Evolutionary conservation across 2,329 filamentous ascomycete species (phyloP), one percentile per base, ranked within the genome.

Genomic region (Trichoderma brevicompactum): DNA sequence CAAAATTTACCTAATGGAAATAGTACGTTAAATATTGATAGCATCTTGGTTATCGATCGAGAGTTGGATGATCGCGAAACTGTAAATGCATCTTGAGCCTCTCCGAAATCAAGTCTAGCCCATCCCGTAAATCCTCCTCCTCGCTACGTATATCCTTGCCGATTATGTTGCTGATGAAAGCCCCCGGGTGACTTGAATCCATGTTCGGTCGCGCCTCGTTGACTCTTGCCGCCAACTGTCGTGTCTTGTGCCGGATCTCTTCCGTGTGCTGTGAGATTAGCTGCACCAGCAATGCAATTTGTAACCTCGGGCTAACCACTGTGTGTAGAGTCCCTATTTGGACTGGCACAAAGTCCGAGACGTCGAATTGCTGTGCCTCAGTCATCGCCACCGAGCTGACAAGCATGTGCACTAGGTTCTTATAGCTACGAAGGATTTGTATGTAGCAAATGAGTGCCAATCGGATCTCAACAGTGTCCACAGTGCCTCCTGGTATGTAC

Each of bases 371-470:
- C 1, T 56, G 54, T 3, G 40, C 23, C 7, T 56, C 54, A 10
- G 23, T 32, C 10, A n/a, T 44, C 8, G 23, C 23, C 15, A 56
- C 32, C 2, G 13, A 36, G 23, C 8, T 44, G 23, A 44, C 40
- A 1, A 56, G n/a, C 54, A 56, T 56, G 10, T 56, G 40, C 3
- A 56, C 54, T 1, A 56, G 15, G 15, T 44, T 56, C 4, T 56
- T 56, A 15, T 56, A 56, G 23, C 54, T 44, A 0, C 54, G 54
- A 3, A 56, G 54, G 15, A 56, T 56, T 4, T 56, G 54, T 34
- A 56, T 56, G 23, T 56, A 56, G 40, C 54, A 56, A 9, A 56
- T 56, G 10, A 56, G 54, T 34, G 54, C 54, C 6, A 56, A 2
- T 5, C 54, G 40, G 23, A 56, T 56, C 28, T 56, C 54, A 15